Conservation (phyloP, 495 filamentous ascomycete species). For the Xylaria acuta region DNA sequence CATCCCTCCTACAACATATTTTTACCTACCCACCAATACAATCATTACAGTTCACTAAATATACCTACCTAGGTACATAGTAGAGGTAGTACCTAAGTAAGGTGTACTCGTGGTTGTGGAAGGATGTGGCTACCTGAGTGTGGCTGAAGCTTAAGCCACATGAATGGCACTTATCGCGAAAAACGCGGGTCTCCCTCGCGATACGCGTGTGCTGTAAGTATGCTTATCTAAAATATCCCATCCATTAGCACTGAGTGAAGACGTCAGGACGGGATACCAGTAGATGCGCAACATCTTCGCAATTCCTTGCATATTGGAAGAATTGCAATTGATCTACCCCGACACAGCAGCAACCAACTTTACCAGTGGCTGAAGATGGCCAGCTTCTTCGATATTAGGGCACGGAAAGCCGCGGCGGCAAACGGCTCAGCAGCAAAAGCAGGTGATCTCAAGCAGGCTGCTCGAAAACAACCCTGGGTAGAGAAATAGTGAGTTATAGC, state of each 20-base stretch:
- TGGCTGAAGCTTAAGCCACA: slow-evolving; percentile 26
- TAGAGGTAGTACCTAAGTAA: no score
- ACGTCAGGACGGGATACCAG: not conserved
- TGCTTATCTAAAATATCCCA: not conserved
- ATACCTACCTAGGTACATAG: no score
- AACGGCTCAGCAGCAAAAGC: slow-evolving; percentile 56
- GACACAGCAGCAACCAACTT: not conserved
- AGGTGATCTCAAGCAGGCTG: slow-evolving; percentile 63
- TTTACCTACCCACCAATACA: no score
- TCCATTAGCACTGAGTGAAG: not conserved
- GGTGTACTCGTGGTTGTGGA: not conserved
- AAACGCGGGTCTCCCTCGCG: not conserved
- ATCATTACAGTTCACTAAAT: no score
- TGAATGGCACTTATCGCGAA: slow-evolving; percentile 23
- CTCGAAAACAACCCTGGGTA: slow-evolving; percentile 88
- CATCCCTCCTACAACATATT: no score
- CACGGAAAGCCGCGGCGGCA: slow-evolving; percentile 80
- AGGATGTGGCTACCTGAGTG: not conserved
- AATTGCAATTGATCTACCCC: not conserved
- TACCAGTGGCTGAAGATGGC: slow-evolving; percentile 57
- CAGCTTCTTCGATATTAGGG: slow-evolving; percentile 95
- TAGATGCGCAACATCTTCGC: not conserved
- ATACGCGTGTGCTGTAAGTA: not conserved
- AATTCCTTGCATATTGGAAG: not conserved
- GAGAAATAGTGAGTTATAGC: slow-evolving; percentile 89